Evolutionary conservation across 345 rosid genomes (phyloP).

Genomic region (Firmiana major): DNA sequence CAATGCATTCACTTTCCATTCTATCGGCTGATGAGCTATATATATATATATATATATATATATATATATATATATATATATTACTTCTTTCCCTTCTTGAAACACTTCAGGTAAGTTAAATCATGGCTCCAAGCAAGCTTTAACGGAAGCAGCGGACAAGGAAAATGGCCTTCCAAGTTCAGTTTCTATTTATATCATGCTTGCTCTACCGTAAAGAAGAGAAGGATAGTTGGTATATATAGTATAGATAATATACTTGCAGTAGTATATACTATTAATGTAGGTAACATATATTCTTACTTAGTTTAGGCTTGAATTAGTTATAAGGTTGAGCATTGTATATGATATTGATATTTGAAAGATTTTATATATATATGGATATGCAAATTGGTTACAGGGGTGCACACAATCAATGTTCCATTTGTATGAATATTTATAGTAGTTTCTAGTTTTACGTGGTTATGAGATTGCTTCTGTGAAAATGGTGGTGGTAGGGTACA

Average conservation of each 20-base stretch:
- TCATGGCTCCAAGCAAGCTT: neutral
- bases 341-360: neutral
- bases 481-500: too few relatives aligned
- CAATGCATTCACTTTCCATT: neutral
- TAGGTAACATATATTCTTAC: neutral
- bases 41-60: neutral
- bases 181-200: neutral
- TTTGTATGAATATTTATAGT: neutral
- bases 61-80: neutral
- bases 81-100: neutral
- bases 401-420: neutral
- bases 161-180: neutral
- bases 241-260: too few relatives aligned
- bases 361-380: neutral
- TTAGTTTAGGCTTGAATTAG: conserved; percentile 5
- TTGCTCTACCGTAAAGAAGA: neutral
- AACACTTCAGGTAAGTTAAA: neutral
- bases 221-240: neutral
- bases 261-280: too few relatives aligned
- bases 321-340: neutral
- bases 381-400: neutral
- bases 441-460: too few relatives aligned
- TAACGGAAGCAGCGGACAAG: neutral
- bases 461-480: too few relatives aligned
- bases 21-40: neutral